These are phyloP conservation scores for Vigna trinervia DNA, from an alignment of 306 rosid species.

Conservation along the genomic window DNA sequence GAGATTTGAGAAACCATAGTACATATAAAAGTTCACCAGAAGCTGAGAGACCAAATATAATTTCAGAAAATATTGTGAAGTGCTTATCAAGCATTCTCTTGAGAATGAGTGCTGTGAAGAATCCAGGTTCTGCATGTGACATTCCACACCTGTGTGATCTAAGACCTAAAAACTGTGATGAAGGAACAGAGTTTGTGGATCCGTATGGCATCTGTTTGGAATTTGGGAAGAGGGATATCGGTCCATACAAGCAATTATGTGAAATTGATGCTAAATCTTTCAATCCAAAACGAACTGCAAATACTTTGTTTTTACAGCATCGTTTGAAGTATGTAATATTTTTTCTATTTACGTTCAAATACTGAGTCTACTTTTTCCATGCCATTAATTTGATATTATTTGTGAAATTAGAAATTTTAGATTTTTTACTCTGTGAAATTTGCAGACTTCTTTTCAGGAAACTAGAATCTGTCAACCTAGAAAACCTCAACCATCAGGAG, in stretches of 20 bases:
- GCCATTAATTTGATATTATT: constrained; percentile 8
- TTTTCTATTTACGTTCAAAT: not conserved
- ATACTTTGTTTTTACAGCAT: constrained; percentile 71
- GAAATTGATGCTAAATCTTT: constrained; percentile 67
- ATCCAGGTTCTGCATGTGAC: constrained; percentile 49
- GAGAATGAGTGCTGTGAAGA: constrained; percentile 72
- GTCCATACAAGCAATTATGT: constrained; percentile 70
- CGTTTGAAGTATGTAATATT: constrained; percentile 71
- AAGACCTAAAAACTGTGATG: constrained; percentile 44
- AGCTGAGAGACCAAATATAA: constrained; percentile 72
- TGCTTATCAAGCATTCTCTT: constrained; percentile 82
- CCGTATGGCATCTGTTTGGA: constrained; percentile 72
- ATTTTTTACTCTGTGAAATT: constrained; percentile 40
- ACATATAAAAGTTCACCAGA: constrained; percentile 47
- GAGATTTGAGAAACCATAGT: constrained; percentile 50
- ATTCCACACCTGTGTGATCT: constrained; percentile 47
- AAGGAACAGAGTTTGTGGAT: constrained; percentile 57
- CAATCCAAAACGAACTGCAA: constrained; percentile 69
- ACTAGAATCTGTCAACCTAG: constrained; percentile 76
- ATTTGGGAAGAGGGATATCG: constrained; percentile 75
- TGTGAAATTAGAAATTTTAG: constrained; percentile 19
- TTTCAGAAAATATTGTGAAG: constrained; percentile 79
- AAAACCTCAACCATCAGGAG: constrained; percentile 79
- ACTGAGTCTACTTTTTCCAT: constrained; percentile 25
- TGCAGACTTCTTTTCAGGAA: constrained; percentile 80